These are phyloP conservation scores for Backusella australiensis DNA, from an alignment of 192 early-diverging fungal genomes.

Conservation along the genomic window DNA sequence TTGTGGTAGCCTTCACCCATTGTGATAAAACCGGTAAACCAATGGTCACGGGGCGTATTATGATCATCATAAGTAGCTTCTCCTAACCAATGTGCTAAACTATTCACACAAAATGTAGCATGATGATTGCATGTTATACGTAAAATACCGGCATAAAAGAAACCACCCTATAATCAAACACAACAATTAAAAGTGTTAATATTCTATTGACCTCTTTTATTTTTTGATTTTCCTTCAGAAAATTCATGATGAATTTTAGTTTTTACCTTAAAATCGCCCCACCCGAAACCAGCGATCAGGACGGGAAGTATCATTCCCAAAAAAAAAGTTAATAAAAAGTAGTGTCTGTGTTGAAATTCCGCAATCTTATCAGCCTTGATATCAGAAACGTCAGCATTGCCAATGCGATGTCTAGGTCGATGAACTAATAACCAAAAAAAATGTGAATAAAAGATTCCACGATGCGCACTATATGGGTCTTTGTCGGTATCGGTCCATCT, in stretches of 20 bases:
- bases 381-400: constrained; percentile 78
- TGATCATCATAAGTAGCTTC: constrained; percentile 78
- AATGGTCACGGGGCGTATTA: constrained; percentile 78
- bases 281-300: constrained; percentile 75
- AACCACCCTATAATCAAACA: constrained; percentile 53
- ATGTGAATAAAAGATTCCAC: constrained; percentile 78
- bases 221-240: background rate
- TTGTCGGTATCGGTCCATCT: constrained; percentile 71
- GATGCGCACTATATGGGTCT: constrained; percentile 78
- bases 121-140: constrained; percentile 82
- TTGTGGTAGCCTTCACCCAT: constrained; percentile 85
- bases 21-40: constrained; percentile 75
- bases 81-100: constrained; percentile 75
- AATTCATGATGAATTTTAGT: background rate
- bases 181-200: background rate
- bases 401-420: constrained; percentile 65
- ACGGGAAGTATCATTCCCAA: constrained; percentile 79
- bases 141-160: constrained; percentile 68
- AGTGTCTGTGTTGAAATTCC: constrained; percentile 75
- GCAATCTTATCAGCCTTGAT: constrained; percentile 68
- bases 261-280: constrained; percentile 64
- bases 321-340: constrained; percentile 61
- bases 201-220: background rate
- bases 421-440: constrained; percentile 83
- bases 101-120: constrained; percentile 86